A percentile compares a stretch with the other conserved stretches of the same genome.
phyloP scores from a whole-genome alignment of 257 asterid genomes.

The Lantana camara region DNA sequence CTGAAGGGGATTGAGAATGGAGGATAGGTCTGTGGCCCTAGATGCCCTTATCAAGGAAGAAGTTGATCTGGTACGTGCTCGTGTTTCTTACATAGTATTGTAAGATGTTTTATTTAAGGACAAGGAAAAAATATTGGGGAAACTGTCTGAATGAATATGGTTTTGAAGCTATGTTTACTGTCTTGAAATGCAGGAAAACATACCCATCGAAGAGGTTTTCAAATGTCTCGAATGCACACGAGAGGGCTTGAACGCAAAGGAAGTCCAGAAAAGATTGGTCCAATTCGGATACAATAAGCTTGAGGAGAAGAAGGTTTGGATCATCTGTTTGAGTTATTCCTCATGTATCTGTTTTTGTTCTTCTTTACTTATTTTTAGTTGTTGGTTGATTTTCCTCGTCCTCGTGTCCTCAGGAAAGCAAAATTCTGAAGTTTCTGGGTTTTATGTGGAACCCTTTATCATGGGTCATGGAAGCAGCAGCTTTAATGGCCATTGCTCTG shows the following conservation, averaged over 20 bases:
- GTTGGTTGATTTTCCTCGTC: background rate
- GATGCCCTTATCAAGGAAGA: constrained; percentile 51
- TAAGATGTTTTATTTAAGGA: background rate
- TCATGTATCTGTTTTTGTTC: background rate
- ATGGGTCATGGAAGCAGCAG: constrained; percentile 77
- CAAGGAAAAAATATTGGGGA: background rate
- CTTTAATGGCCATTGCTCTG: constrained; percentile 63
- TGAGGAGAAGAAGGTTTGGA: constrained; percentile 52
- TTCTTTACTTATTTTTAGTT: background rate
- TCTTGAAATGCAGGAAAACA: constrained; percentile 42
- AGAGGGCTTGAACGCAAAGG: constrained; percentile 41
- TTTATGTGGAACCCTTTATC: constrained; percentile 72
- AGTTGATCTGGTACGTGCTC: constrained; percentile 55
- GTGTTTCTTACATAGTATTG: background rate
- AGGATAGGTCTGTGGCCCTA: constrained; percentile 44
- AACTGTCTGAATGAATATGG: too few relatives aligned
- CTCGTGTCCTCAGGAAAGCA: constrained; percentile 45
- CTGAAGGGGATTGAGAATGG: constrained; percentile 26
- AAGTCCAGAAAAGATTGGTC: constrained; percentile 39
- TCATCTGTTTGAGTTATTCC: background rate
- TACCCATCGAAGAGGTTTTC: constrained; percentile 59
- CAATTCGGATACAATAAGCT: constrained; percentile 58
- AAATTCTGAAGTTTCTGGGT: constrained; percentile 55
- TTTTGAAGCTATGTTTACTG: too few relatives aligned
- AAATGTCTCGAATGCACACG: constrained; percentile 43